A percentile compares a stretch with the other conserved stretches of the same genome.
These are phyloP conservation scores for Phytophthora sp. DNA, from an alignment of 352 stramenopile species.

Conservation along the genomic window DNA sequence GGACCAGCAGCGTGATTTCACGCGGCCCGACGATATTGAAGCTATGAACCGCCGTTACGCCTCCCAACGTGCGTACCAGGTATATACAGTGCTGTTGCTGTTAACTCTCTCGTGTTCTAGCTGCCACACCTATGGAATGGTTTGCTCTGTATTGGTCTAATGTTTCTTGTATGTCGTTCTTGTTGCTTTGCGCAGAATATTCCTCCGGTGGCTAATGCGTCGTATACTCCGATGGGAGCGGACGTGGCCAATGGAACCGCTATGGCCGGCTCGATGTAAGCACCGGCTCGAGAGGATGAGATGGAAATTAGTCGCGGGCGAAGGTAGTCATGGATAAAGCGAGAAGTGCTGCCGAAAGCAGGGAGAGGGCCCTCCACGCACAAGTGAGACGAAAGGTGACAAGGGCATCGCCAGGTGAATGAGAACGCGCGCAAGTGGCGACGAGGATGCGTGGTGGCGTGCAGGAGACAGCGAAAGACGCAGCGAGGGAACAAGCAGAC, in stretches of 20 bases:
- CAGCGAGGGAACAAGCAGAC: conserved; percentile 23
- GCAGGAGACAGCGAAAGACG: conserved; percentile 13
- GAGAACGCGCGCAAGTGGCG: conserved; percentile 12
- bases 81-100: conserved; percentile 41
- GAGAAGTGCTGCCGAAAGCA: conserved; percentile 12
- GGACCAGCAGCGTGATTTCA: conserved; percentile 74
- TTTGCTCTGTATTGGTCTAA: conserved; percentile 1
- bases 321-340: conserved; percentile 14
- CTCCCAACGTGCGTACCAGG: conserved; percentile 81
- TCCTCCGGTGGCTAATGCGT: conserved; percentile 60
- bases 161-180: neutral
- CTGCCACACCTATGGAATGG: neutral
- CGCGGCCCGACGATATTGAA: conserved; percentile 72
- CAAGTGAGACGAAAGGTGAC: conserved; percentile 21
- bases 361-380: conserved; percentile 4
- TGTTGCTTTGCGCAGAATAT: conserved; percentile 55
- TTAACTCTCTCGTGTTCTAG: conserved; percentile 13
- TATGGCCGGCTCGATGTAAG: conserved; percentile 77
- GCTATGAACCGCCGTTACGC: conserved; percentile 82
- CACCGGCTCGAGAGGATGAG: neutral
- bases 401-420: conserved; percentile 24
- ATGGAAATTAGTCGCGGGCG: conserved; percentile 11
- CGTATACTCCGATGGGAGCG: conserved; percentile 71
- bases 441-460: conserved; percentile 9
- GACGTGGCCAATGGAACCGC: conserved; percentile 75